Conservation (phyloP, 176 grass and related monocot species). For the Sorghum bicolor region DNA sequence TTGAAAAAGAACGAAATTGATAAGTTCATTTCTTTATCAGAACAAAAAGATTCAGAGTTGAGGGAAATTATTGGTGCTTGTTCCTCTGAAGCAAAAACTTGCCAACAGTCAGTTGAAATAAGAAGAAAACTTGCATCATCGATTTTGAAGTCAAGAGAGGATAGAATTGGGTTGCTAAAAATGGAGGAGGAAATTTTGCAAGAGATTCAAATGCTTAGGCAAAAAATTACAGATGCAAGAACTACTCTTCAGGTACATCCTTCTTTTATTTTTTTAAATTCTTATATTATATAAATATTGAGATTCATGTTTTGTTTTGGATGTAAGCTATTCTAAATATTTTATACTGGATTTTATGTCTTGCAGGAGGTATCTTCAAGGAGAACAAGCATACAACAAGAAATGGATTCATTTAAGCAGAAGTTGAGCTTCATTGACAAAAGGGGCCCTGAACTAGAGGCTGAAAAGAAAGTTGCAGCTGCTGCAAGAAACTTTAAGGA, state of each 20-base stretch:
- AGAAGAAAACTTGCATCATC: constrained; percentile 64
- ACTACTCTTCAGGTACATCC: constrained; percentile 68
- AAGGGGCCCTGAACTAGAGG: constrained; percentile 80
- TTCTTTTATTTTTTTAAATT: neutral
- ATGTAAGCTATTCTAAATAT: constrained; percentile 20
- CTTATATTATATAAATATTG: neutral
- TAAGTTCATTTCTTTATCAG: constrained; percentile 47
- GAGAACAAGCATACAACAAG: constrained; percentile 68
- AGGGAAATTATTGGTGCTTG: constrained; percentile 50
- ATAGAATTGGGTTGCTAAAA: constrained; percentile 68
- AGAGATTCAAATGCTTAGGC: constrained; percentile 75
- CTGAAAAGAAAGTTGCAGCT: constrained; percentile 96
- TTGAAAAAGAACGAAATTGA: constrained; percentile 74
- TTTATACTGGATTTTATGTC: constrained; percentile 29
- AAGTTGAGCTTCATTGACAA: constrained; percentile 84
- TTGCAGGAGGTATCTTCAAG: constrained; percentile 79
- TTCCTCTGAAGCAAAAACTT: constrained; percentile 76
- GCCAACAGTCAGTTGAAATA: constrained; percentile 48
- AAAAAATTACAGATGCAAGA: constrained; percentile 84
- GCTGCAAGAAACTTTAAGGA: constrained; percentile 95
- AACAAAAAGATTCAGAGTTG: constrained; percentile 55
- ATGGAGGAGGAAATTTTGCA: constrained; percentile 76
- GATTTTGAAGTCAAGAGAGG: constrained; percentile 75
- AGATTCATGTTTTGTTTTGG: neutral
- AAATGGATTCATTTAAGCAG: constrained; percentile 74